Conservation (phyloP, 176 grass and related monocot genomes). For the Musa troglodytarum region DNA sequence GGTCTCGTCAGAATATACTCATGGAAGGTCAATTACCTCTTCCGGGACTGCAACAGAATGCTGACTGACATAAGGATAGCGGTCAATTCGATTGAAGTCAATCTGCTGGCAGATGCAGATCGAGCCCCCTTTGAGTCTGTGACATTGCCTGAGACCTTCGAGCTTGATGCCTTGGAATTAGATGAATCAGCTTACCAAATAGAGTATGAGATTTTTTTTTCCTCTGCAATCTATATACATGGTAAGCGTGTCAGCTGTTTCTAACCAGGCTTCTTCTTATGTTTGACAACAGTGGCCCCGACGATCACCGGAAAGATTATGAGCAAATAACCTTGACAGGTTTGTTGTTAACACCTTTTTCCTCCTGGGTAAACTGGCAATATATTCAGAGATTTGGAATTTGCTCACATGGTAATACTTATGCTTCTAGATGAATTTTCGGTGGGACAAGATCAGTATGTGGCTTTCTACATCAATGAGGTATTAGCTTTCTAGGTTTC, state of each 20-base stretch:
- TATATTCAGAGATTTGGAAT: neutral
- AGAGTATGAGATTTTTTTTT: conserved; percentile 43
- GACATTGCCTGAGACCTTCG: conserved; percentile 62
- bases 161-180: conserved; percentile 62
- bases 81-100: conserved; percentile 44
- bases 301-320: conserved; percentile 44
- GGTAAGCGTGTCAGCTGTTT: neutral
- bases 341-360: conserved; percentile 9
- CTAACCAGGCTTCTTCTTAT: conserved; percentile 10
- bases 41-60: conserved; percentile 66
- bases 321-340: conserved; percentile 76
- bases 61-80: conserved; percentile 53
- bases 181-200: conserved; percentile 39
- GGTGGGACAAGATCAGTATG: conserved; percentile 38
- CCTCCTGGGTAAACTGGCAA: neutral
- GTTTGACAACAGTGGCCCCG: conserved; percentile 38
- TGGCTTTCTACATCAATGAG: conserved; percentile 55
- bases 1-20: conserved; percentile 91
- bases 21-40: conserved; percentile 86
- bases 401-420: conserved; percentile 19
- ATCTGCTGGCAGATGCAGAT: conserved; percentile 48
- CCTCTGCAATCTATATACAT: neutral
- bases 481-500: conserved; percentile 31
- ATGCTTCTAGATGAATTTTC: conserved; percentile 27
- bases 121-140: conserved; percentile 47